Evolutionary conservation across 176 grass and related monocot genomes (phyloP), one percentile per base, ranked within the genome.

Genomic region (Leersia perrieri): DNA sequence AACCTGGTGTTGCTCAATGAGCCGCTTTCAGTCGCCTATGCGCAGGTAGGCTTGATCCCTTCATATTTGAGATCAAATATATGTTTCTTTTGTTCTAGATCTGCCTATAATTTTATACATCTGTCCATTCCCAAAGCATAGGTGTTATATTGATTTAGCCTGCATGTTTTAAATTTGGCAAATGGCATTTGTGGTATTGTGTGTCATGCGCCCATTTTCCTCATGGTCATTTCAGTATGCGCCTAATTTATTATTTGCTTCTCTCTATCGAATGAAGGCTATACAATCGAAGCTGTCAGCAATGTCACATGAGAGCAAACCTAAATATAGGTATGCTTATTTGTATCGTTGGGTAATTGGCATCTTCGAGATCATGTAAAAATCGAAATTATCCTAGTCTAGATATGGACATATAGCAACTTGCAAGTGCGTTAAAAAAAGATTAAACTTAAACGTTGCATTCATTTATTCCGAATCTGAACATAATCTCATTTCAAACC

Each of bases 11-110:
- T 40, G 36, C 25, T 63, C 30, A 11, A 40, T 82, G 65, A 82
- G 20, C 51, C 33, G 41, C 49, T 10, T 75, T 57, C 49, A 36
- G 58, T 30, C 70, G 40, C 26, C 26, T 66, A 11, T 55, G 25
- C 7, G 31, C 22, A 76, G 33, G 55, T 82, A 75, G 25, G 12
- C 53, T 82, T 66, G 22, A 25, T 10, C 25, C 53, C 53, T 58
- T 58, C 72, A 51, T 68, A 49, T 76, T 76, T 70, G 38, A 70
- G 53, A 31, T 73, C 30, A 68, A 66, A 79, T 73, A 42, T 22
- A 72, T 79, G 66, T 36, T 36, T 23, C 32, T 4, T 31, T 72
- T 79, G 33, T 35, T 64, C 25, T 33, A 25, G 41, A 65, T 72
- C 26, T 22, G 76, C 42, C 45, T 36, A 38, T 16, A 11, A n/a